Percentiles rank a stretch among this genome's conserved stretches.
Evolutionary conservation across 2,329 filamentous ascomycete species (phyloP).

Genomic region (Ceratocystiopsis sp.): DNA sequence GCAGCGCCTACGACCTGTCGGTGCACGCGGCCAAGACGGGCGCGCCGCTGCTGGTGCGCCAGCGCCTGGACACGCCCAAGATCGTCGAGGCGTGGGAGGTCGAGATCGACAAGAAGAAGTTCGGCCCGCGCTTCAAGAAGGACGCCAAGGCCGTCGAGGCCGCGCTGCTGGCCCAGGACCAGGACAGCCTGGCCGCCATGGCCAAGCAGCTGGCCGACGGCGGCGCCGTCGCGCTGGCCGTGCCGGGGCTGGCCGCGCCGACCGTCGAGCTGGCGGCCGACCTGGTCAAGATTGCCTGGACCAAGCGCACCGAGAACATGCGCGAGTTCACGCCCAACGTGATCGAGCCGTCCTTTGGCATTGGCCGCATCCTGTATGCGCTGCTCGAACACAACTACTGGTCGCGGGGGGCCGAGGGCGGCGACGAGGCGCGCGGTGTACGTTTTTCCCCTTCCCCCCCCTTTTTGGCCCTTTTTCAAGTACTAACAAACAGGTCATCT

Average conservation of each 20-base stretch:
- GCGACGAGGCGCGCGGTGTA: conserved; percentile 74
- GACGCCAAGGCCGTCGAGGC: conserved; percentile 74
- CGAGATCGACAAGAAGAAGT: conserved; percentile 86
- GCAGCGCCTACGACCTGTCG: conserved; percentile 83
- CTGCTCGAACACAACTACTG: conserved; percentile 93
- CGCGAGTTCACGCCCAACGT: conserved; percentile 91
- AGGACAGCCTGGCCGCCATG: conserved; percentile 67
- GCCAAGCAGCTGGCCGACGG: conserved; percentile 54
- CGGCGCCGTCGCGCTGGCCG: conserved; percentile 62
- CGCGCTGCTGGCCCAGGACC: conserved; percentile 56
- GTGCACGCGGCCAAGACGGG: conserved; percentile 91
- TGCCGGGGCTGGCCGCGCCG: conserved; percentile 47
- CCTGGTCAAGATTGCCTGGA: conserved; percentile 67
- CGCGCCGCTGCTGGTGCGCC: conserved; percentile 66
- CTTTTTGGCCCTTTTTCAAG: background rate
- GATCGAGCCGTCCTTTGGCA: conserved; percentile 94
- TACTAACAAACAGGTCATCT: conserved; percentile 48
- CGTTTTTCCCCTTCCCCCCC: conserved; percentile 22
- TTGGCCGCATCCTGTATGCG: conserved; percentile 84
- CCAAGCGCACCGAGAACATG: conserved; percentile 64
- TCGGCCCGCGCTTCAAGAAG: conserved; percentile 90
- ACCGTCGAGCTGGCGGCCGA: conserved; percentile 68
- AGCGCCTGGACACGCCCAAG: conserved; percentile 62
- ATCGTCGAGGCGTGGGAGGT: conserved; percentile 75
- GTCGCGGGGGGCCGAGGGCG: conserved; percentile 54